Conservation (phyloP, 2,329 filamentous ascomycete genomes). For the Teratosphaeria viscida region DNA sequence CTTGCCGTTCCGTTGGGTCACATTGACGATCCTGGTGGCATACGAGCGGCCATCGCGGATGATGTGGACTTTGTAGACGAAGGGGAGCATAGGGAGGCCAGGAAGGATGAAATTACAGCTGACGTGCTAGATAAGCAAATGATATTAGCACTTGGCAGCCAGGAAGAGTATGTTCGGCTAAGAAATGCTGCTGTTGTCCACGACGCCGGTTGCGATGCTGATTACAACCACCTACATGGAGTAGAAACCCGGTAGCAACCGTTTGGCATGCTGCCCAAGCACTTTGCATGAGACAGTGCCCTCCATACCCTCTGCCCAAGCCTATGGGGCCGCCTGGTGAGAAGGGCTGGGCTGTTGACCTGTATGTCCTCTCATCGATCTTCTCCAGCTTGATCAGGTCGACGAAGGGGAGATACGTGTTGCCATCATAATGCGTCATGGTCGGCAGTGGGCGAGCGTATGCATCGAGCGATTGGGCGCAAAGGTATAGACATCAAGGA, state of each 20-base stretch:
- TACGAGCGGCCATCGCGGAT: slow-evolving; percentile 41
- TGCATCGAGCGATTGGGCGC: background rate
- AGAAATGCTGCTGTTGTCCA: background rate
- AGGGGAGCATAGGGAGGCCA: slow-evolving; percentile 31
- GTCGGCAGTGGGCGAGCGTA: too few species aligned
- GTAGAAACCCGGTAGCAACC: slow-evolving; percentile 38
- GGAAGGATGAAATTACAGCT: slow-evolving; percentile 43
- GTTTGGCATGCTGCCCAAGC: slow-evolving; percentile 48
- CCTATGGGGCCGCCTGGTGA: slow-evolving; percentile 28
- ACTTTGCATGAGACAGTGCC: slow-evolving; percentile 37
- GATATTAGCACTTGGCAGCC: slow-evolving; percentile 6
- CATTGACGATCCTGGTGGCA: slow-evolving; percentile 42
- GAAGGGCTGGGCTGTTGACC: slow-evolving; percentile 32
- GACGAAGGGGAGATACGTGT: slow-evolving; percentile 28
- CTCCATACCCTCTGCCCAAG: slow-evolving; percentile 37
- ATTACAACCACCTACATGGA: slow-evolving; percentile 35
- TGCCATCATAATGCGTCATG: slow-evolving; percentile 11
- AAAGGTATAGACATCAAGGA: background rate
- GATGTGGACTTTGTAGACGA: slow-evolving; percentile 41
- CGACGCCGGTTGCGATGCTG: too few species aligned
- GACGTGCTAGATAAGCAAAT: slow-evolving; percentile 32
- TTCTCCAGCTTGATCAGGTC: slow-evolving; percentile 32
- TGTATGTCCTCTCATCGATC: slow-evolving; percentile 30
- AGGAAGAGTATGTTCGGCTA: background rate
- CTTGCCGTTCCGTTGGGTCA: slow-evolving; percentile 36